Conservation (phyloP, 2,329 filamentous ascomycete species). For the Diaporthe batatas region DNA sequence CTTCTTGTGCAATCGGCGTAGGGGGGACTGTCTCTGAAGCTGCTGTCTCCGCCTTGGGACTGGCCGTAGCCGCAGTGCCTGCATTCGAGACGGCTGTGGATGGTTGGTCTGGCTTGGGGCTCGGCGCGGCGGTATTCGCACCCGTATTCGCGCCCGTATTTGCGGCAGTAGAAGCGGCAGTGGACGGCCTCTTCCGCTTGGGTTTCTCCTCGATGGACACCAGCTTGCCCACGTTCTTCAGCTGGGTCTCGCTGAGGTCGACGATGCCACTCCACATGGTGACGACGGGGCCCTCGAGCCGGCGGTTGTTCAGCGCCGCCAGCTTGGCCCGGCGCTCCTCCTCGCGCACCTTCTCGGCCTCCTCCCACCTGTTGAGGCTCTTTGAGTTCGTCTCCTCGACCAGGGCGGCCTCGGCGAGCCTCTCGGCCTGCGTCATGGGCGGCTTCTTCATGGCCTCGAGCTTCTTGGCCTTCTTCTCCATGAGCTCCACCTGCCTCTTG, state of each 20-base stretch:
- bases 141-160: constrained; percentile 44
- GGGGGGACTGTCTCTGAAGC: constrained; percentile 41
- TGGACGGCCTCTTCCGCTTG: constrained; percentile 64
- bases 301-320: constrained; percentile 88
- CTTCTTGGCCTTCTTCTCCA: constrained; percentile 77
- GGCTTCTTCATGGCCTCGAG: constrained; percentile 82
- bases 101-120: constrained; percentile 46
- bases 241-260: constrained; percentile 81
- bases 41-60: constrained; percentile 42
- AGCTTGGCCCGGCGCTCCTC: constrained; percentile 86
- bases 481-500: constrained; percentile 76
- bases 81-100: constrained; percentile 33
- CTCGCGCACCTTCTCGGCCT: constrained; percentile 88
- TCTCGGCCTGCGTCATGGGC: constrained; percentile 87
- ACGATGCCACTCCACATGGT: constrained; percentile 95
- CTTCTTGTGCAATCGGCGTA: constrained; percentile 28
- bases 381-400: constrained; percentile 90
- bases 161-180: constrained; percentile 44
- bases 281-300: constrained; percentile 88
- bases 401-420: constrained; percentile 83
- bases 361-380: constrained; percentile 93
- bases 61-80: constrained; percentile 24
- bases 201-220: constrained; percentile 72
- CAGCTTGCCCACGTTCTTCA: constrained; percentile 77
- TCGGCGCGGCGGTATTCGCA: constrained; percentile 48